Evolutionary conservation across 192 early-diverging fungal species (phyloP), one percentile per base, ranked within the genome.

Genomic region (Helicostylum pulchrum): DNA sequence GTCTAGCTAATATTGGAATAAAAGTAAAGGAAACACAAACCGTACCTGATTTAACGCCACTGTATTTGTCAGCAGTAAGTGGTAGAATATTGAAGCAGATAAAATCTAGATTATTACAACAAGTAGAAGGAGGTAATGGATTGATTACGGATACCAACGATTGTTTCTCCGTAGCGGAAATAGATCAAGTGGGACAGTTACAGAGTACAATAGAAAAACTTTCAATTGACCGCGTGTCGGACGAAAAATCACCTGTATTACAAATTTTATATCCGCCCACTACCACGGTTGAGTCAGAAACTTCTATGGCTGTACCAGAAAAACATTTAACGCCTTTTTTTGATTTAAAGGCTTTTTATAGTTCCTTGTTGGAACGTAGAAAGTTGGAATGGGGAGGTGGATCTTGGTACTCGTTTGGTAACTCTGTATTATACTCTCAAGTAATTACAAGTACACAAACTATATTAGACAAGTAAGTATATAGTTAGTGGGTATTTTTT

Each of bases 381-480:
- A 66, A 74, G 0, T 71, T 76, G 12, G 67, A 78, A 10, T 73
- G 64, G 48, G 71, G 64, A 23, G 65, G 66, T 30, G 68, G 52
- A 50, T 30, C 60, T 21, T 71, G 67, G 53, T 75, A 75, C 48
- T 65, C 57, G 12, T 86, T 89, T 44, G 97, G 97, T 19, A 85
- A 85, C 19, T 78, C 69, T 44, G 59, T 99, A 1, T 64, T 96
- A 68, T 97, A 92, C 70, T 84, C 87, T 1, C 78, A 91, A 52
- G 86, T 90, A 0, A 80, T 92, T 1, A 80, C 80, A 7, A 95
- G 93, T 12, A 99, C 97, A 0, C 97, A 99, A 75, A 96, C 95
- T 8, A 80, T 97, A 34, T 70, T 99, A 31, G 97, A 97, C 66
- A 93, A 88, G 82, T 88, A 80, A 75, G 62, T 53, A n/a, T n/a